Percentiles rank a stretch among this genome's conserved stretches.
Evolutionary conservation across 208 protist species (phyloP).

Genomic region (Acanthamoeba royreba): DNA sequence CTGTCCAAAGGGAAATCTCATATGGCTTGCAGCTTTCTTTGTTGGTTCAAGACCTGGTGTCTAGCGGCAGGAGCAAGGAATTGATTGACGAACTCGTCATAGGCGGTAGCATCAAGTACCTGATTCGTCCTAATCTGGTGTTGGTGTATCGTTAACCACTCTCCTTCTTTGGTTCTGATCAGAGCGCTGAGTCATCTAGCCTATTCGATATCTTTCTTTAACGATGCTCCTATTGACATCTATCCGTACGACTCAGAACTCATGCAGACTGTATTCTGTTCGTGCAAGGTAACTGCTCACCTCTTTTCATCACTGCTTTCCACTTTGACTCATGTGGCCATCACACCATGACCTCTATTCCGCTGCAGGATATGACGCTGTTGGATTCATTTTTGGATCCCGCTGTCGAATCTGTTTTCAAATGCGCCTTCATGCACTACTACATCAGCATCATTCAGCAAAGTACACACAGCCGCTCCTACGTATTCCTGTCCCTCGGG

Average conservation of each 20-base stretch:
- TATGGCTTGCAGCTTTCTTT: background rate
- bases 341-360: no score
- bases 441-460: background rate
- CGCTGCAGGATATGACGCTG: background rate
- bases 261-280: background rate
- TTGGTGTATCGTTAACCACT: background rate
- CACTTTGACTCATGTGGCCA: background rate
- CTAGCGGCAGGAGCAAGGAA: background rate
- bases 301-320: background rate
- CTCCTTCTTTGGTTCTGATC: background rate
- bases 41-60: background rate
- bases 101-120: background rate
- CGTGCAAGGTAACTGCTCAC: background rate
- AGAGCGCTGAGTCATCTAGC: background rate
- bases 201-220: conserved; percentile 38
- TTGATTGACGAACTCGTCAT: background rate
- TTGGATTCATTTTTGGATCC: background rate
- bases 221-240: background rate
- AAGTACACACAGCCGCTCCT: background rate
- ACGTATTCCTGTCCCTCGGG: background rate
- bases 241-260: conserved; percentile 21
- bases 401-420: background rate
- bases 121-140: background rate
- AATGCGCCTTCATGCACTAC: background rate
- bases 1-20: background rate